phyloP scores from a whole-genome alignment of 1,284 basidiomycete genomes.

The Puccinia hordei region DNA sequence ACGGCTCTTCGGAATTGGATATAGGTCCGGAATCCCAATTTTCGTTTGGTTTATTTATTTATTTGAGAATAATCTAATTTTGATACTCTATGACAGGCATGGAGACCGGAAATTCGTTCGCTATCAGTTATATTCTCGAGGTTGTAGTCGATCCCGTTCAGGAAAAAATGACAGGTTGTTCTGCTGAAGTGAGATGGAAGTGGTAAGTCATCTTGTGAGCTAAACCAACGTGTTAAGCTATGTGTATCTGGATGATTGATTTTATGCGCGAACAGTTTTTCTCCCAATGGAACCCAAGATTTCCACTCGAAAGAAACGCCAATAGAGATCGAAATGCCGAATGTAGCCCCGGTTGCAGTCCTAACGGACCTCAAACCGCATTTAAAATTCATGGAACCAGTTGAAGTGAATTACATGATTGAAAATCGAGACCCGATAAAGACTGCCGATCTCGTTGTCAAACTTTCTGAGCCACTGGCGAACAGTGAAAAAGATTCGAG shows the following conservation, averaged over 20 bases:
- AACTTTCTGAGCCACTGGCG: background rate
- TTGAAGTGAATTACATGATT: constrained; percentile 9
- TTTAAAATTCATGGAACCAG: background rate
- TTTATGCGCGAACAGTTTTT: background rate
- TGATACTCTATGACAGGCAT: background rate
- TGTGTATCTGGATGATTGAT: background rate
- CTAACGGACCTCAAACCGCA: constrained; percentile 21
- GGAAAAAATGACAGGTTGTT: constrained; percentile 1
- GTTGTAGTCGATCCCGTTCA: constrained; percentile 3
- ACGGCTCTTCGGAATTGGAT: background rate
- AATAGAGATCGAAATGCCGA: background rate
- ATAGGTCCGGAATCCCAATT: constrained; percentile 7
- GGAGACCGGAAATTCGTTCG: constrained; percentile 16
- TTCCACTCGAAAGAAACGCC: constrained; percentile 6
- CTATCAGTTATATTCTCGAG: constrained; percentile 38
- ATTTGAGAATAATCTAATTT: background rate
- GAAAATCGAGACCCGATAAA: constrained; percentile 15
- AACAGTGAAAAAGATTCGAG: constrained; percentile 10
- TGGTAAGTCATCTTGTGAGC: constrained; percentile 35
- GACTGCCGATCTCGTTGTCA: background rate
- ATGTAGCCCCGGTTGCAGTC: background rate
- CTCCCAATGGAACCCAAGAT: background rate
- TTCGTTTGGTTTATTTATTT: too few species aligned
- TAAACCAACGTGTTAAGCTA: background rate
- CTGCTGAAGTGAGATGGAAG: constrained; percentile 25